Conservation (phyloP, 192 early-diverging fungal species). For the Coemansia guatemalensis region DNA sequence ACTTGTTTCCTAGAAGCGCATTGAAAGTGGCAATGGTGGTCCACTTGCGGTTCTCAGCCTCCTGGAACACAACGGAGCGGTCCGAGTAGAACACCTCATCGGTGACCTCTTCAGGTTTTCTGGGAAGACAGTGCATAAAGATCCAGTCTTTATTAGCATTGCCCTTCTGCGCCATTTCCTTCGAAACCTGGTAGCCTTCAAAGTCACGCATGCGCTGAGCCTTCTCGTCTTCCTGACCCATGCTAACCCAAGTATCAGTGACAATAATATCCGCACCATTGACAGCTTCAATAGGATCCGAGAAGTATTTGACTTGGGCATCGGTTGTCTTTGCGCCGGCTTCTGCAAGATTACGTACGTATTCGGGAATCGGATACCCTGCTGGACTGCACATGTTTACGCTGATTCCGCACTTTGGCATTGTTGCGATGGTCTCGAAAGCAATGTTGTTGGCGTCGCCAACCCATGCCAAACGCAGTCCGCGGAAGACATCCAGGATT, state of each 20-base stretch:
- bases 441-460: slow-evolving; percentile 96
- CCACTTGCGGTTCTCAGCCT: slow-evolving; percentile 99
- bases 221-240: slow-evolving; percentile 97
- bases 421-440: slow-evolving; percentile 81
- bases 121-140: slow-evolving; percentile 98
- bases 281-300: slow-evolving; percentile 77
- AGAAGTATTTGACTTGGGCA: slow-evolving; percentile 56
- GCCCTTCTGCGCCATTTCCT: slow-evolving; percentile 74
- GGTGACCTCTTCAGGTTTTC: slow-evolving; percentile 95
- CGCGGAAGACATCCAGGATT: slow-evolving; percentile 55
- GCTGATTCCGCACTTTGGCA: slow-evolving; percentile 85
- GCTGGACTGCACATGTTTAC: slow-evolving; percentile 82
- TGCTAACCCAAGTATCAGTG: slow-evolving; percentile 98
- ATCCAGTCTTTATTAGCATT: slow-evolving; percentile 86
- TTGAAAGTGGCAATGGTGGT: slow-evolving; percentile 88
- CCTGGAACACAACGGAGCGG: slow-evolving; percentile 91
- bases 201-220: slow-evolving; percentile 78
- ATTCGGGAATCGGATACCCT: slow-evolving; percentile 73
- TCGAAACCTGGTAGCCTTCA: slow-evolving; percentile 85
- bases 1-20: slow-evolving; percentile 51
- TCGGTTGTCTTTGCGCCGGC: slow-evolving; percentile 59
- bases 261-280: slow-evolving; percentile 84
- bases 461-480: slow-evolving; percentile 92
- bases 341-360: slow-evolving; percentile 68
- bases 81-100: slow-evolving; percentile 94